Conservation (phyloP, 116 monocot genomes). For the Cymodocea nodosa region DNA sequence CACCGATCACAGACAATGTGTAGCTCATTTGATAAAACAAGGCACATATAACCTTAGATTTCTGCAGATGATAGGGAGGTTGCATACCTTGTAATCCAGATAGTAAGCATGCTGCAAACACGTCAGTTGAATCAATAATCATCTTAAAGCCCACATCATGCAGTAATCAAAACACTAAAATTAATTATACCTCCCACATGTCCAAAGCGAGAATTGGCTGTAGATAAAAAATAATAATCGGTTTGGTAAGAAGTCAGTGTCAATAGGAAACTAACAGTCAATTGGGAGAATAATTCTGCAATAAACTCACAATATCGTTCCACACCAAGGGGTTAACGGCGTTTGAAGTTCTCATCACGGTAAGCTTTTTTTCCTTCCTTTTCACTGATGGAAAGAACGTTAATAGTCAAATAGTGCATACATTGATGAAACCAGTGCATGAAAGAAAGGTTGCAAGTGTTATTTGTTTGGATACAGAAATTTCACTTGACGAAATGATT, state of each 20-base stretch:
- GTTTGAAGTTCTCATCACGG: conserved; percentile 70
- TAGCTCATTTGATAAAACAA: not conserved
- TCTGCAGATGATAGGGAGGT: not conserved
- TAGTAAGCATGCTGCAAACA: conserved; percentile 79
- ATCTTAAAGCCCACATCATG: not conserved
- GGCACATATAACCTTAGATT: not conserved
- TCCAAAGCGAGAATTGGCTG: conserved; percentile 85
- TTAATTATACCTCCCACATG: conserved; percentile 87
- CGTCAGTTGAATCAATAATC: not conserved
- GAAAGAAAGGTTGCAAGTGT: not conserved
- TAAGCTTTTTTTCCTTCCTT: conserved; percentile 50
- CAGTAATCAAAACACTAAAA: conserved; percentile 1
- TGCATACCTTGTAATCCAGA: conserved; percentile 74
- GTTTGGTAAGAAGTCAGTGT: not conserved
- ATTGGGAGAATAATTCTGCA: not conserved
- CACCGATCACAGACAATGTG: no score
- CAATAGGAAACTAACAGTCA: not conserved
- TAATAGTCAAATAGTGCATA: not conserved
- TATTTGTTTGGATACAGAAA: conserved; percentile 9
- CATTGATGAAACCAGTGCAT: not conserved
- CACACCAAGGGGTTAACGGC: conserved; percentile 69
- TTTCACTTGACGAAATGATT: not conserved
- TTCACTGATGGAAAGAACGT: conserved; percentile 41
- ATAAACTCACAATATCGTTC: conserved; percentile 69
- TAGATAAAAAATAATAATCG: conserved; percentile 1